These are phyloP conservation scores for Camellia oleifera DNA, from an alignment of 179 eudicot genomes.

Conservation along the genomic window DNA sequence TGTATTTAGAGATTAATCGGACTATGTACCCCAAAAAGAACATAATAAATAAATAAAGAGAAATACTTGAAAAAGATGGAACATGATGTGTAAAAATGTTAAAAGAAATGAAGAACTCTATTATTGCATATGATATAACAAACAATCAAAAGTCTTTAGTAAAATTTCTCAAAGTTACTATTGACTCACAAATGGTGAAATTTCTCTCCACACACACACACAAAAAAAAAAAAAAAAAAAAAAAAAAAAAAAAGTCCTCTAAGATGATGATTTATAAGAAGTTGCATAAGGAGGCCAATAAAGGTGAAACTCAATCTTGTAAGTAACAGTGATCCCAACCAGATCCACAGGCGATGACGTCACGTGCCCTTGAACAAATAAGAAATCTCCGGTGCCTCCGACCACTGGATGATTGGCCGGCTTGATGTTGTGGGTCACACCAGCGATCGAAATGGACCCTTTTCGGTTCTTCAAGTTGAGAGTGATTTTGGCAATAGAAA, in stretches of 20 bases:
- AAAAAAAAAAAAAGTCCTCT: no score
- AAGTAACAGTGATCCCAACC: slow-evolving; percentile 21
- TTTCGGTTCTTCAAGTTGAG: slow-evolving; percentile 30
- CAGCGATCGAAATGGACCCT: slow-evolving; percentile 36
- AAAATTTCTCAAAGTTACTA: no score
- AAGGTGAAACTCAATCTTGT: slow-evolving; percentile 39
- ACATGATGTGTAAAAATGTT: no score
- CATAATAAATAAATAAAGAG: no score
- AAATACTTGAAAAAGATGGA: no score
- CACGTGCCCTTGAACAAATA: slow-evolving; percentile 45
- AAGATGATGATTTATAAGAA: not conserved
- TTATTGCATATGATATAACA: no score
- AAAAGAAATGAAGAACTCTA: no score
- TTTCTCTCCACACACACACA: no score
- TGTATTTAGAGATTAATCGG: no score
- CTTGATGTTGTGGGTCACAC: slow-evolving; percentile 27
- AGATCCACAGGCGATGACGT: slow-evolving; percentile 33
- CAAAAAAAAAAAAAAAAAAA: no score
- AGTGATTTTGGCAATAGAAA: slow-evolving; percentile 23
- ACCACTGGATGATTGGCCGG: slow-evolving; percentile 43
- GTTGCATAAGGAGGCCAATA: slow-evolving; percentile 48
- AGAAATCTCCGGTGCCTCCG: slow-evolving; percentile 45
- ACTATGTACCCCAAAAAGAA: no score
- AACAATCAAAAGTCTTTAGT: not conserved
- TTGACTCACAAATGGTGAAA: no score